A percentile compares a stretch with the other conserved stretches of the same genome.
Evolutionary conservation across 2,329 filamentous ascomycete genomes (phyloP).

Genomic region (Aspergillus sp.): DNA sequence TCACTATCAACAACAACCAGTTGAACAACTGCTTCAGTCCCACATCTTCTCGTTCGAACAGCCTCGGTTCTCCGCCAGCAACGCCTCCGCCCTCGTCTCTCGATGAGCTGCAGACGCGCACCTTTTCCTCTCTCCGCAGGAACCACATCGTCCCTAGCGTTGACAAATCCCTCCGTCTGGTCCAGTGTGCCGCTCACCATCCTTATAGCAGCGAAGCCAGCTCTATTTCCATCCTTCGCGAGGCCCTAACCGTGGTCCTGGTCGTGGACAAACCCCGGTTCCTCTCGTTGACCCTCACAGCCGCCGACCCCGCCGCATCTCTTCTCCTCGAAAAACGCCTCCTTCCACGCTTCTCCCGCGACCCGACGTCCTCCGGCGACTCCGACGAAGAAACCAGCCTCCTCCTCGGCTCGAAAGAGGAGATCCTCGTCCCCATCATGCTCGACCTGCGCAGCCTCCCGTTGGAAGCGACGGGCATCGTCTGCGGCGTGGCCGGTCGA

Average conservation of each 20-base stretch:
- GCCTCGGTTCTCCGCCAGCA: conserved; percentile 47
- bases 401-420: conserved; percentile 69
- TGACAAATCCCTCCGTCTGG: conserved; percentile 66
- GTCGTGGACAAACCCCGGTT: conserved; percentile 47
- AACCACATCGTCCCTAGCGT: conserved; percentile 73
- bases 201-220: conserved; percentile 41
- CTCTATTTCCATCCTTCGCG: conserved; percentile 39
- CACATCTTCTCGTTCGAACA: conserved; percentile 31
- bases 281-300: conserved; percentile 48
- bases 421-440: conserved; percentile 78
- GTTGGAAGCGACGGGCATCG: conserved; percentile 87
- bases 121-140: conserved; percentile 79
- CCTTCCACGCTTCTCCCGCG: conserved; percentile 68
- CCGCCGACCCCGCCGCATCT: conserved; percentile 46
- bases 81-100: conserved; percentile 77
- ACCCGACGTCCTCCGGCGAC: conserved; percentile 43
- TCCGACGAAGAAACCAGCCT: conserved; percentile 57
- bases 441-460: conserved; percentile 79
- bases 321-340: conserved; percentile 47
- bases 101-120: conserved; percentile 76
- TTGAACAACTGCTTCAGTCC: conserved; percentile 39
- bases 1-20: conserved; percentile 55
- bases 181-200: conserved; percentile 74
- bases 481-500: conserved; percentile 85
- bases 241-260: conserved; percentile 38